Base-by-base conservation (phyloP, 2,329 filamentous ascomycete species). In the Mycocentrospora acerina region DNA sequence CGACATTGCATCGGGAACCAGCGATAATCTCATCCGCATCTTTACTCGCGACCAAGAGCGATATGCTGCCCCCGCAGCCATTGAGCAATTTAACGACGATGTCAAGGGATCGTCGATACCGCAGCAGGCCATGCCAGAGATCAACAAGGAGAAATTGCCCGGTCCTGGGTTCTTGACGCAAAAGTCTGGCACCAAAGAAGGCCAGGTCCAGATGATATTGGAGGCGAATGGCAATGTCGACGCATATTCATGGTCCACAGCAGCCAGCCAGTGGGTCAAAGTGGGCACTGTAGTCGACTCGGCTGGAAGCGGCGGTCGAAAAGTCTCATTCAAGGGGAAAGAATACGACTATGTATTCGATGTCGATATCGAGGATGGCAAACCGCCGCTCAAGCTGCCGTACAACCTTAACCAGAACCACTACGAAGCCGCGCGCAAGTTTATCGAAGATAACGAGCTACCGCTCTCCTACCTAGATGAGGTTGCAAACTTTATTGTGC, bases 281-380 rank as follows among this genome's bases (percentile, higher is more conserved):
- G 86, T 97, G 7, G 93, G 93, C n/a, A 95, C 90, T 0, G 90
- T 98, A 1, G 93, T 97, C 9, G 89, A 95, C 55, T 82, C 89
- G 3, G 87, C 86, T 4, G 89, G 86, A 25, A 94, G 89, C 61
- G 88, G 83, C 50, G 87, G 88, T 9, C 61, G 63, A 9, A 72
- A 72, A 36, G 64, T 69, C 11, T 82, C 82, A 42, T 85, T 91
- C 61, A 75, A 87, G 1, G 91, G 91, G 22, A 81, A 95, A 61
- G 87, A 91, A 45, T 98, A 95, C 64, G 93, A 98, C 62, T 96
- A 86, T 58, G 90, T 98, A 7, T 97, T 97, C 53, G 90, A 96
- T 60, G 90, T 96, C 17, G 90, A 95, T 56, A 94, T 96, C 46
- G 88, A 95, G 64, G 91, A 96, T 58, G 91, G 90, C 35, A 91